phyloP scores from a whole-genome alignment of 495 filamentous ascomycete species.

The Cercophora sp. region DNA sequence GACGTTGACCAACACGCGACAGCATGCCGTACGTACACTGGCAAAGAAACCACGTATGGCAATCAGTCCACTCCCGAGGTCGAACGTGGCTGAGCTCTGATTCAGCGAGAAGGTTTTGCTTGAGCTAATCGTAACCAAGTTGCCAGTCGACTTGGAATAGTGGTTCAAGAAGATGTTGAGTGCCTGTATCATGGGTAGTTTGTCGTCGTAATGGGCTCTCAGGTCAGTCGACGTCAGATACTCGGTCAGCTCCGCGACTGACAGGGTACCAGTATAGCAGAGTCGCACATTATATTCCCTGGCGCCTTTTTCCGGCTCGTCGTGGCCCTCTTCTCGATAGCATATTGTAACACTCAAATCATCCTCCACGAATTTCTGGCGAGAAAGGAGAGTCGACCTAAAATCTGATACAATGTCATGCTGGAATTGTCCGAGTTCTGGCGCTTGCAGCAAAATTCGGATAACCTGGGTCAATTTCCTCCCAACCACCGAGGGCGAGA shows the following conservation, averaged over 20 bases:
- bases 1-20: constrained; percentile 2
- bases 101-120: background rate
- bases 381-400: background rate
- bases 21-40: background rate
- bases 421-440: background rate
- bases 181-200: background rate
- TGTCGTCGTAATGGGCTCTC: background rate
- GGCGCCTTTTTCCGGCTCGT: background rate
- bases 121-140: background rate
- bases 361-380: background rate
- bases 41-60: background rate
- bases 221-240: background rate
- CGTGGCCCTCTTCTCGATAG: background rate
- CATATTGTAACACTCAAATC: background rate
- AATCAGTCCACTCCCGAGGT: background rate
- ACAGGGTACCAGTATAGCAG: background rate
- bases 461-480: background rate
- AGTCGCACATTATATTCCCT: background rate
- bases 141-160: background rate
- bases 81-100: background rate
- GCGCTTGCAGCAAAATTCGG: background rate
- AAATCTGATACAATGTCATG: background rate
- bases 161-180: background rate
- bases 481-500: background rate
- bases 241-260: background rate